Evolutionary conservation across 441 rosid genomes (phyloP).

Genomic region (Populus hybrid): DNA sequence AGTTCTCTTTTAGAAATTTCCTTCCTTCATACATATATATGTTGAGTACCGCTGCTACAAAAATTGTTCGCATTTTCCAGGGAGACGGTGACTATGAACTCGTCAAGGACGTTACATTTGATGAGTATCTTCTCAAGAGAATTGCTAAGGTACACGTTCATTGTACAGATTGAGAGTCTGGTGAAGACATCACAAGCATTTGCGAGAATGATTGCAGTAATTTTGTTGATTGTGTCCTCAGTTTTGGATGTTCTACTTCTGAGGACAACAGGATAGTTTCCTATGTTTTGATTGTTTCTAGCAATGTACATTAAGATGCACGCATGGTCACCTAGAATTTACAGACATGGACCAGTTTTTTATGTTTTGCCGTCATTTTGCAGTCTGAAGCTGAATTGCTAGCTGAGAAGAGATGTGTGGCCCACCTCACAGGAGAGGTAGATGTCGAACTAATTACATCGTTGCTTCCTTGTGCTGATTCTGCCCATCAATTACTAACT

Average conservation of each 20-base stretch:
- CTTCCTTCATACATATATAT: neutral
- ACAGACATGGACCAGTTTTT: neutral
- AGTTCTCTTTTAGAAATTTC: conserved; percentile 9
- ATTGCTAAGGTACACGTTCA: conserved; percentile 55
- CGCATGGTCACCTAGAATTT: neutral
- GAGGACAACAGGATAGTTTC: neutral
- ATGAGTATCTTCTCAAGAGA: conserved; percentile 74
- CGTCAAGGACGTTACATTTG: conserved; percentile 75
- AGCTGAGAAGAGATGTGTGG: conserved; percentile 94
- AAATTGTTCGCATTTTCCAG: conserved; percentile 31
- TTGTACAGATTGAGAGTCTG: neutral
- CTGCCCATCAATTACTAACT: conserved; percentile 9
- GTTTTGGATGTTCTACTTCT: neutral
- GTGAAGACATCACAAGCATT: neutral
- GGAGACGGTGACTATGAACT: conserved; percentile 97
- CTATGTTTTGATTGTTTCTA: neutral
- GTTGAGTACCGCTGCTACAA: neutral
- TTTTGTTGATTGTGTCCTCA: neutral
- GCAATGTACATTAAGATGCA: neutral
- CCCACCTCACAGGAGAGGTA: conserved; percentile 95
- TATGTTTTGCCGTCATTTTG: conserved; percentile 8
- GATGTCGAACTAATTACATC: neutral
- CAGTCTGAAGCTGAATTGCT: conserved; percentile 89
- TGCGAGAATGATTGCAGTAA: neutral
- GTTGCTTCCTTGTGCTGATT: neutral